Conservation (phyloP, 1,139 yeast genomes). For the Debaryomyces sp. region DNA sequence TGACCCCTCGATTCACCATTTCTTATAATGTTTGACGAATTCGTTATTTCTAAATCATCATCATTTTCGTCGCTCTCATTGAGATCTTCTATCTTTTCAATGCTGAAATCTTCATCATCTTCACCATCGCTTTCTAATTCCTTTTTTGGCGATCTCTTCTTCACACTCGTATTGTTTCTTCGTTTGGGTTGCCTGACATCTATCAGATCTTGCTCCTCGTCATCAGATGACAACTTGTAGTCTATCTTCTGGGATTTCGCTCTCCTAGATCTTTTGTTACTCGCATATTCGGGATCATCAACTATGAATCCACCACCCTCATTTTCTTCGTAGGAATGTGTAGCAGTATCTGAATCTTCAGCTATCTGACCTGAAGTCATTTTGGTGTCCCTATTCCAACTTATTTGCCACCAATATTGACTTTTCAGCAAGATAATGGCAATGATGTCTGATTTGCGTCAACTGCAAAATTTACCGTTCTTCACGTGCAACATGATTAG, state of each 20-base stretch:
- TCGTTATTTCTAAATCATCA: conserved; percentile 23
- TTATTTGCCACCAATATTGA: neutral
- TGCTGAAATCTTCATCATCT: conserved; percentile 23
- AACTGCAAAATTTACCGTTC: conserved; percentile 1
- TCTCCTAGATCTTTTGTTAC: conserved; percentile 22
- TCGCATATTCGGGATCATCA: conserved; percentile 34
- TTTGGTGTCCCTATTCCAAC: neutral
- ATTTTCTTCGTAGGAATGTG: neutral
- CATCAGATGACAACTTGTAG: conserved; percentile 27
- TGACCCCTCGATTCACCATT: conserved; percentile 24
- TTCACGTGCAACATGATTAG: conserved; percentile 6
- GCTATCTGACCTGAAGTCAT: conserved; percentile 1
- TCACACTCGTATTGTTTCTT: conserved; percentile 15
- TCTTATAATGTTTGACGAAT: conserved; percentile 14
- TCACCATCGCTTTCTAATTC: conserved; percentile 24
- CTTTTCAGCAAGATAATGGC: neutral
- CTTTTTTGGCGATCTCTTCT: conserved; percentile 13
- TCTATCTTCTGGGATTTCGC: conserved; percentile 18
- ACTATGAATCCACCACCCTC: conserved; percentile 46
- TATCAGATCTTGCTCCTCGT: conserved; percentile 19
- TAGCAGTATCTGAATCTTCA: conserved; percentile 5
- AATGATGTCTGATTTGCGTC: neutral
- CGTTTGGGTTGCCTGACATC: neutral
- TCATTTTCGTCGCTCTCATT: conserved; percentile 31
- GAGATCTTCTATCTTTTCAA: conserved; percentile 31